Evolutionary conservation across 441 rosid genomes (phyloP), one percentile per base, ranked within the genome.

Genomic region (Gossypium lobatum): DNA sequence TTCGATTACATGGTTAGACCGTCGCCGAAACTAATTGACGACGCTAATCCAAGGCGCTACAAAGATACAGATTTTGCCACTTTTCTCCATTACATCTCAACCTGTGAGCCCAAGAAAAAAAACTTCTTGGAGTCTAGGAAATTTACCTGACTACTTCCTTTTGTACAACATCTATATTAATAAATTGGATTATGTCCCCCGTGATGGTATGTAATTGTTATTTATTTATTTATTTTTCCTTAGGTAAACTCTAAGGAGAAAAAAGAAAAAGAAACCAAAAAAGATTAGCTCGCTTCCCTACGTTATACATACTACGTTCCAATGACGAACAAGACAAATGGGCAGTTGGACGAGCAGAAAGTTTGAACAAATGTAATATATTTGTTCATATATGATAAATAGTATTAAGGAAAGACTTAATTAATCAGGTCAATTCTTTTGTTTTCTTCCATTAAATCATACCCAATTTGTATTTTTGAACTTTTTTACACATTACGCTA

Each of bases 121-220:
- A 84, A 85, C 71, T 94, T 92, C 77, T 79, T 94, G 72, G 91
- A 90, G 72, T 84, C 96, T 5, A 84, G 87, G 77, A 90, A 85
- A 79, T 48, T 60, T 58, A 59, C 57, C 20, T 72, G 46, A 72
- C n/a, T 37, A n/a, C 20, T 64, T 23, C 39, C 68, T 37, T 64
- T 17, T 0, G 39, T 61, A 8, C 34, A 6, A n/a, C 21, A n/a
- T 61, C 39, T n/a, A n/a, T 14, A 14, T 6, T 14, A n/a, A 50
- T 50, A 50, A 48, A 48, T 14, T 50, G 39, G 39, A 34, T 6
- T 34, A 34, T 34, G 39, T 34, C 8, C 39, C 37, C 39, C 1
- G 8, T 34, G 39, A 34, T 34, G 39, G 17, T n/a, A 34, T 34
- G 26, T 3, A 37, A 17, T 62, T 62, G 14, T 7, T n/a, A 5